Percentiles rank a stretch among this genome's conserved stretches.
phyloP scores from a whole-genome alignment of 192 early-diverging fungal genomes.

The Gorgonomyces haynaldii region DNA sequence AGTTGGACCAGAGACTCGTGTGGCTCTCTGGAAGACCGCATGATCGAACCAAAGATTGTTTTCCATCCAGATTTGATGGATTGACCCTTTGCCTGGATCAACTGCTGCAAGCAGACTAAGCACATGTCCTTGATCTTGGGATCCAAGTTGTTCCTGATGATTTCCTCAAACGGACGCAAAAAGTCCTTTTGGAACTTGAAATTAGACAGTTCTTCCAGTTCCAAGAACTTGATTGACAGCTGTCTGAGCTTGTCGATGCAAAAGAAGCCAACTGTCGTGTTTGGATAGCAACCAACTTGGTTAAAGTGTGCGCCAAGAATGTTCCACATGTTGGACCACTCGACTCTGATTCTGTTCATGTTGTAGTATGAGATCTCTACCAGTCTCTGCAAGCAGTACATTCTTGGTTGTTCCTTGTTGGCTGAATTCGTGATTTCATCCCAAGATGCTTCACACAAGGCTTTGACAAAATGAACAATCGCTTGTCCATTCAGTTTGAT shows the following conservation, averaged over 20 bases:
- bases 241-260: slow-evolving; percentile 90
- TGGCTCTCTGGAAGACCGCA: slow-evolving; percentile 44
- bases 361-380: slow-evolving; percentile 97
- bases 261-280: slow-evolving; percentile 80
- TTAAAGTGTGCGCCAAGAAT: slow-evolving; percentile 68
- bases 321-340: slow-evolving; percentile 90
- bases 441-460: slow-evolving; percentile 79
- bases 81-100: slow-evolving; percentile 44
- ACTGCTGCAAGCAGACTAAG: slow-evolving; percentile 42
- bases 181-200: slow-evolving; percentile 99
- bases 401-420: slow-evolving; percentile 29
- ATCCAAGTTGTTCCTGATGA: slow-evolving; percentile 61
- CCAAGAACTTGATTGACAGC: slow-evolving; percentile 90
- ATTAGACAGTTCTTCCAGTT: slow-evolving; percentile 88
- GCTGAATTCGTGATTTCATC: slow-evolving; percentile 61
- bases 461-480: slow-evolving; percentile 83
- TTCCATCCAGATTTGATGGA: slow-evolving; percentile 46
- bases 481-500: slow-evolving; percentile 66
- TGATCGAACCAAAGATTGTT: slow-evolving; percentile 44
- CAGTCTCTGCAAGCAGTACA: slow-evolving; percentile 81
- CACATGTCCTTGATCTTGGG: slow-evolving; percentile 72
- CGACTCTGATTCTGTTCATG: slow-evolving; percentile 92
- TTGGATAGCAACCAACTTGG: slow-evolving; percentile 73
- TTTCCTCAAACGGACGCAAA: slow-evolving; percentile 72
- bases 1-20: slow-evolving; percentile 42